Conservation (phyloP, 1,284 basidiomycete genomes). For the Phellinidium pouzarii region DNA sequence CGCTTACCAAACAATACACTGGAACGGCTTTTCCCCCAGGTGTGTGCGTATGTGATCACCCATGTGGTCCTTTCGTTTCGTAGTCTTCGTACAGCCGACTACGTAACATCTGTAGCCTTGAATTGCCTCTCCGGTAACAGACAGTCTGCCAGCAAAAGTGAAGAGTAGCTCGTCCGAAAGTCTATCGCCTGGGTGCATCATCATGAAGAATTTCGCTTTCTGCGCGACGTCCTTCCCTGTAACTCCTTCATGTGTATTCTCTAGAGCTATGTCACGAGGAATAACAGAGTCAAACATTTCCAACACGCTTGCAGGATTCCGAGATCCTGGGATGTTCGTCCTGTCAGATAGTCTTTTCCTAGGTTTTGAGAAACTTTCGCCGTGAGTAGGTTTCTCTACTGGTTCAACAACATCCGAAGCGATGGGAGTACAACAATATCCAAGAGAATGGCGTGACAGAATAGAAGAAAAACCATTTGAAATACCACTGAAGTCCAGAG, state of each 20-base stretch:
- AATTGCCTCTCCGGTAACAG: slow-evolving; percentile 45
- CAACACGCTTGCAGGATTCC: slow-evolving; percentile 7
- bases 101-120: slow-evolving; percentile 63
- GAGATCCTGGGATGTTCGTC: slow-evolving; percentile 1
- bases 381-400: background rate
- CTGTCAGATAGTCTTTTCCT: slow-evolving; percentile 7
- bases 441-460: slow-evolving; percentile 7
- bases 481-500: background rate
- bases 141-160: slow-evolving; percentile 57
- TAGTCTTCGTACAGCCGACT: slow-evolving; percentile 51
- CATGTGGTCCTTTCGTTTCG: slow-evolving; percentile 66
- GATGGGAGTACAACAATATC: slow-evolving; percentile 4
- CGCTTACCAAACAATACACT: slow-evolving; percentile 52
- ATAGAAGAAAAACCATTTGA: background rate
- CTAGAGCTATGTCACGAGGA: slow-evolving; percentile 10
- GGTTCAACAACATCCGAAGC: slow-evolving; percentile 6
- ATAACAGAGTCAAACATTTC: slow-evolving; percentile 6
- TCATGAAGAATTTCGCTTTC: slow-evolving; percentile 46
- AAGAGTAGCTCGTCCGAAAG: slow-evolving; percentile 59
- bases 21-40: slow-evolving; percentile 57
- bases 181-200: slow-evolving; percentile 43
- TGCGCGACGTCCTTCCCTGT: slow-evolving; percentile 43
- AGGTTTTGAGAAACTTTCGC: background rate
- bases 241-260: slow-evolving; percentile 56
- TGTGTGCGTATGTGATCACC: slow-evolving; percentile 65